Evolutionary conservation across 2,329 filamentous ascomycete species (phyloP), one percentile per base, ranked within the genome.

Genomic region (Ceratocystis albifundus): DNA sequence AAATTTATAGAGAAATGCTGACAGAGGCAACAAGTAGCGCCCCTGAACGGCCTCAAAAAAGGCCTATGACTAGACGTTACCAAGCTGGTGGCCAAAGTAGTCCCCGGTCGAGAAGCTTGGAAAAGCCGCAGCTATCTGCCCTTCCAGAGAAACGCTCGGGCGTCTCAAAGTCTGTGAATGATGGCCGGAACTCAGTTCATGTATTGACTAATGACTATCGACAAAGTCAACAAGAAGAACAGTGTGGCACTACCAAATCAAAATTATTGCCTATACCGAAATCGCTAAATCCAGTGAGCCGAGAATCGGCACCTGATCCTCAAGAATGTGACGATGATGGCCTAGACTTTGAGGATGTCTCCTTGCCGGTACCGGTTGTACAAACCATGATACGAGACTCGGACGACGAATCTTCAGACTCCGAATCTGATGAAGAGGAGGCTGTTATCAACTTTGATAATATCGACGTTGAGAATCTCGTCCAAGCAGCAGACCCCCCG

Each of bases 351-450:
- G 77, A 82, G 68, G 80, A 83, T 70, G 79, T 83, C 1, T 70
- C 73, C 3, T 70, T 82, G 2, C 81, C 81, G 0, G 69, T 74
- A 15, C 76, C 80, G 0, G 81, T 77, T 0, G 70, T 82, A 20
- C 81, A 84, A 70, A 84, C 80, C 0, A 75, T 82, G 65, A 76
- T 79, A 59, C 72, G 76, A 65, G 79, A 80, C 44, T 80, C 78
- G 0, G 80, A 80, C 8, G 78, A 80, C 1, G 76, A 77, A 0
- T 69, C 70, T 12, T 75, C 76, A 12, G 74, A 75, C 7, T 72
- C 73, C 0, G 74, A 76, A 5, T 75, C 75, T 4, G 59, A 62
- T 45, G 72, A 72, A 1, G 75, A 79, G 1, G 76, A 79, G 1
- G 76, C 77, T 0, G 75, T 77, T 10, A 69, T 79, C 4, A 70